Conservation (phyloP, 129 eudicot genomes). For the Silybum marianum region DNA sequence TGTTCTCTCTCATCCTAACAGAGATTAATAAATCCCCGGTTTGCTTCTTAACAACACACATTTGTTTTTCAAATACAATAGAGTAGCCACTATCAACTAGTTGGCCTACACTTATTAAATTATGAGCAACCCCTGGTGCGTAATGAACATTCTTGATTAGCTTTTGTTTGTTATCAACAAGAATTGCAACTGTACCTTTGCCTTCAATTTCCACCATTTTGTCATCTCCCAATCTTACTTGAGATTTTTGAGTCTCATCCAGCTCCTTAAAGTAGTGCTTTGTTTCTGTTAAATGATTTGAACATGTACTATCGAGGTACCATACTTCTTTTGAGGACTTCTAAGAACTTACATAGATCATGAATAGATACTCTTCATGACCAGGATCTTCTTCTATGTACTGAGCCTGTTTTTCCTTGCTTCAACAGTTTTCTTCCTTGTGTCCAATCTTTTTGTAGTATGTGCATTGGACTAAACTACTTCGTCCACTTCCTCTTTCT, state of each 20-base stretch:
- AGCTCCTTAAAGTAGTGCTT: background rate
- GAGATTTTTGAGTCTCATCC: background rate
- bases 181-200: background rate
- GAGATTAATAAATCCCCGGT: background rate
- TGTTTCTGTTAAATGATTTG: slow-evolving; percentile 1
- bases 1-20: background rate
- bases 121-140: slow-evolving; percentile 17
- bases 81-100: background rate
- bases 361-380: background rate
- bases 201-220: slow-evolving; percentile 16
- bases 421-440: no score
- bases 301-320: slow-evolving; percentile 14
- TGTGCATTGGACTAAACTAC: no score
- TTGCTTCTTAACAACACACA: background rate
- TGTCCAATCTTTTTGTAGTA: no score
- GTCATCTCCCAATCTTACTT: slow-evolving; percentile 23
- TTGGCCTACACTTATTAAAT: slow-evolving; percentile 12
- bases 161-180: background rate
- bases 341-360: background rate
- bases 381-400: background rate
- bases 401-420: no score
- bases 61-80: background rate
- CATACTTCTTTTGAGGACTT: background rate
- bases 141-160: slow-evolving; percentile 2
- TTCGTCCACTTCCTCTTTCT: no score